Conservation (phyloP, 768 basidiomycete species). For the Sarcomyxa edulis region DNA sequence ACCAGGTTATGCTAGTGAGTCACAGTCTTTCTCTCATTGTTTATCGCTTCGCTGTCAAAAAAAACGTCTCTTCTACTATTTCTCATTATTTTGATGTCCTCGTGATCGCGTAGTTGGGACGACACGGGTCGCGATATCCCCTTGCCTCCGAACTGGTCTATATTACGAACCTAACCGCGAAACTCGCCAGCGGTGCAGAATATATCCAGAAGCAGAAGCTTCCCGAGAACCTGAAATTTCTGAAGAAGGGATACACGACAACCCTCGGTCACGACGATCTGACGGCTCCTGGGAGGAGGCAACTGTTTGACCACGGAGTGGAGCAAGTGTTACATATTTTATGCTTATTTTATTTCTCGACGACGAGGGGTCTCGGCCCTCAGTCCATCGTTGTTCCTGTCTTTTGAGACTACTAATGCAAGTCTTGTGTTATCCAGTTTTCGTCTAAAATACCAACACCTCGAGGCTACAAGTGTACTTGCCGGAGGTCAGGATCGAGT, state of each 20-base stretch:
- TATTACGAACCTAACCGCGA: slow-evolving; percentile 25
- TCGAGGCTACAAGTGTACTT: slow-evolving; percentile 18
- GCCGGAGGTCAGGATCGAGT: slow-evolving; percentile 27
- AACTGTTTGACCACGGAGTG: slow-evolving; percentile 35
- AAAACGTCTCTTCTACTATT: neutral
- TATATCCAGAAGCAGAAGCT: slow-evolving; percentile 21
- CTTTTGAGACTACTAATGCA: neutral
- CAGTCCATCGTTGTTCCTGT: too few relatives aligned
- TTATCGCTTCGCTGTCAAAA: too few relatives aligned
- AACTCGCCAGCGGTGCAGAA: slow-evolving; percentile 20
- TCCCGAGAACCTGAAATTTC: slow-evolving; percentile 26
- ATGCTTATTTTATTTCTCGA: neutral
- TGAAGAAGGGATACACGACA: slow-evolving; percentile 29
- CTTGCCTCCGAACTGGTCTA: slow-evolving; percentile 21
- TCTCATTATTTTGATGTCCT: slow-evolving; percentile 1
- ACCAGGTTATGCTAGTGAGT: slow-evolving; percentile 32
- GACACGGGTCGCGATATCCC: slow-evolving; percentile 36
- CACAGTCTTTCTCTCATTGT: too few relatives aligned
- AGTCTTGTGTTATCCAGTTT: slow-evolving; percentile 13
- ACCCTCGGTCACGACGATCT: slow-evolving; percentile 28
- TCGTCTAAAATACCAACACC: slow-evolving; percentile 22
- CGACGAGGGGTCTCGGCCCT: neutral
- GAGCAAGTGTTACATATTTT: slow-evolving; percentile 16
- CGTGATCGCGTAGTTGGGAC: slow-evolving; percentile 24
- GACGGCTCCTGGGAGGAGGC: slow-evolving; percentile 28